These are phyloP conservation scores for Podaxis sp. DNA, from an alignment of 768 basidiomycete genomes.

Conservation along the genomic window DNA sequence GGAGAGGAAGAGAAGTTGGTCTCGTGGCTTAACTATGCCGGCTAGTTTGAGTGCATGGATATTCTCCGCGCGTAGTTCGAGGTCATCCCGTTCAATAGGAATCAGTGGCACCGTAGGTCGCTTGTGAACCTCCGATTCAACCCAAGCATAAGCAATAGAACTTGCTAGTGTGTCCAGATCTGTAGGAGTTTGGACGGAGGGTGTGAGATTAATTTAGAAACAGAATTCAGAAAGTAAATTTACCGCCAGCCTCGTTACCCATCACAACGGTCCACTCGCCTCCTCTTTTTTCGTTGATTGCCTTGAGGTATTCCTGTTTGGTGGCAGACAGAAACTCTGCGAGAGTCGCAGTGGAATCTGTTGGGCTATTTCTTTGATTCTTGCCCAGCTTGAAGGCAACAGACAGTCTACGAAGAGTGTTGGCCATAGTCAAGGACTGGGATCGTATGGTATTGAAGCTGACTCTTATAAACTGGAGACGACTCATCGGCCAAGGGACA, in stretches of 20 bases:
- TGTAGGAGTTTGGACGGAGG: constrained; percentile 27
- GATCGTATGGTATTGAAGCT: constrained; percentile 7
- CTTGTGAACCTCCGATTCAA: constrained; percentile 56
- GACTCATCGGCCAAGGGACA: background rate
- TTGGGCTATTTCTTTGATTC: constrained; percentile 15
- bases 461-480: constrained; percentile 1
- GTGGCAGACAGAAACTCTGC: constrained; percentile 33
- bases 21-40: constrained; percentile 45
- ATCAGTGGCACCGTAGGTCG: constrained; percentile 67
- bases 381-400: constrained; percentile 31
- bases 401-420: constrained; percentile 34
- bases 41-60: constrained; percentile 66
- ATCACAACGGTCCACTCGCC: constrained; percentile 81
- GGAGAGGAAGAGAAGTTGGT: constrained; percentile 63
- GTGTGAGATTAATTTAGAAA: background rate
- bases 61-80: constrained; percentile 87
- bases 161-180: constrained; percentile 91
- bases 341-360: constrained; percentile 21
- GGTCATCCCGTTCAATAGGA: constrained; percentile 64
- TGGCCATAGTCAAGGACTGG: constrained; percentile 18
- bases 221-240: background rate
- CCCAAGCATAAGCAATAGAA: constrained; percentile 81
- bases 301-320: constrained; percentile 61
- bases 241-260: constrained; percentile 98
- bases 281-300: constrained; percentile 43